Conservation (phyloP, 306 rosid genomes). For the Cicer arietinum region DNA sequence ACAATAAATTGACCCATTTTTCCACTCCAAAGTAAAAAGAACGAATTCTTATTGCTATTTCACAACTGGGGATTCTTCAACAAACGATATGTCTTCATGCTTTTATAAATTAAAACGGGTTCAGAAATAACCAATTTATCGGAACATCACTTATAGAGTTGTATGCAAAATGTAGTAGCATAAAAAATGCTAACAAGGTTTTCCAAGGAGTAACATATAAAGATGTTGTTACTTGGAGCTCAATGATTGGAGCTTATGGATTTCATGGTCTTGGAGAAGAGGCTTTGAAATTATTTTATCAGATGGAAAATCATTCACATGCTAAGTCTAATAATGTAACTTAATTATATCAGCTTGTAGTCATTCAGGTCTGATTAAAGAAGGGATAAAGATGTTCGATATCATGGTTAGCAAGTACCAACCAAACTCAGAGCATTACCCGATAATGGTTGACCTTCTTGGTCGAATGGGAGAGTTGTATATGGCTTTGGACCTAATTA, state of each 20-base stretch:
- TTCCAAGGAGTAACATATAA: constrained; percentile 59
- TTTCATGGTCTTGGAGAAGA: constrained; percentile 69
- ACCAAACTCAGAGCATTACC: constrained; percentile 69
- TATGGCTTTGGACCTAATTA: constrained; percentile 63
- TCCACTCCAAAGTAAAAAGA: no score
- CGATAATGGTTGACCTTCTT: constrained; percentile 84
- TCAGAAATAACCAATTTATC: constrained; percentile 53
- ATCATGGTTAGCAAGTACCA: constrained; percentile 60
- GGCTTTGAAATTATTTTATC: constrained; percentile 57
- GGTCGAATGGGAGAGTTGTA: constrained; percentile 81
- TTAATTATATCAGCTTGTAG: constrained; percentile 79
- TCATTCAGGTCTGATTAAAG: constrained; percentile 78
- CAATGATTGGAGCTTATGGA: constrained; percentile 82
- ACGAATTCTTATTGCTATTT: constrained; percentile 58
- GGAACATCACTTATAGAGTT: constrained; percentile 75
- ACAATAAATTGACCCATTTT: no score
- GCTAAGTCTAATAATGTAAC: constrained; percentile 64
- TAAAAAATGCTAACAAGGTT: constrained; percentile 57
- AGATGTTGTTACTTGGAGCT: constrained; percentile 83
- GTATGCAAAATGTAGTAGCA: constrained; percentile 77
- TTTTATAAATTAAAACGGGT: constrained; percentile 53
- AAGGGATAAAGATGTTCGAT: constrained; percentile 67
- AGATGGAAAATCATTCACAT: constrained; percentile 59
- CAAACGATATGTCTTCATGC: constrained; percentile 73
- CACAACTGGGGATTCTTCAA: constrained; percentile 67